phyloP scores from a whole-genome alignment of 139 green algal genomes.

The Diplosphaera chodatii region DNA sequence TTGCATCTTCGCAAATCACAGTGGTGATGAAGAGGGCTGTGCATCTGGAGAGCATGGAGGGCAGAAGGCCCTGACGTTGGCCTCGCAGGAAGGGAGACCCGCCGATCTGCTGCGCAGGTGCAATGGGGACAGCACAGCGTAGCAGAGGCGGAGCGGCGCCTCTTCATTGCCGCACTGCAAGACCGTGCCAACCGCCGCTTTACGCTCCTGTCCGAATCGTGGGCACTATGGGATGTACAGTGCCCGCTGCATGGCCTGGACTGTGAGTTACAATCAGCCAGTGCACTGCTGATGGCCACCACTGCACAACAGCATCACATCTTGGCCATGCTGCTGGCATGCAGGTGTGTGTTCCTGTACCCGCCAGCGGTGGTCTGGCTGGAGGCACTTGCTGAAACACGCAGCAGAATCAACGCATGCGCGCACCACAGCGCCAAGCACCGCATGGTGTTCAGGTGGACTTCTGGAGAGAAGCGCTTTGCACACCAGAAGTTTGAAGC shows the following conservation, averaged over 20 bases:
- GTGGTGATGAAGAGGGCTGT: too few species aligned
- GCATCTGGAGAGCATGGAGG: too few species aligned
- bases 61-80: too few species aligned
- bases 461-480: too few species aligned
- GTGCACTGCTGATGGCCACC: too few species aligned
- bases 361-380: conserved; percentile 4
- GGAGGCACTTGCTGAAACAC: conserved; percentile 6
- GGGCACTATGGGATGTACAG: background rate
- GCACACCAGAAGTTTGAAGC: too few species aligned
- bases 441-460: background rate
- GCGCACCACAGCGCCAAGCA: background rate
- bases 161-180: conserved; percentile 7
- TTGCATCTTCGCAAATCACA: background rate
- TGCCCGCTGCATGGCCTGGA: too few species aligned
- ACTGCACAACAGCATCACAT: too few species aligned
- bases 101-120: conserved; percentile 1
- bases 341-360: conserved; percentile 6
- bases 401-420: conserved; percentile 6
- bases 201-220: conserved; percentile 14
- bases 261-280: too few species aligned
- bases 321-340: too few species aligned
- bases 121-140: conserved; percentile 19
- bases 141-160: conserved; percentile 11
- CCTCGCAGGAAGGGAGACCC: too few species aligned
- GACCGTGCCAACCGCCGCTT: conserved; percentile 17